Evolutionary conservation across 768 basidiomycete species (phyloP).

Genomic region (Tremella fuciformis): DNA sequence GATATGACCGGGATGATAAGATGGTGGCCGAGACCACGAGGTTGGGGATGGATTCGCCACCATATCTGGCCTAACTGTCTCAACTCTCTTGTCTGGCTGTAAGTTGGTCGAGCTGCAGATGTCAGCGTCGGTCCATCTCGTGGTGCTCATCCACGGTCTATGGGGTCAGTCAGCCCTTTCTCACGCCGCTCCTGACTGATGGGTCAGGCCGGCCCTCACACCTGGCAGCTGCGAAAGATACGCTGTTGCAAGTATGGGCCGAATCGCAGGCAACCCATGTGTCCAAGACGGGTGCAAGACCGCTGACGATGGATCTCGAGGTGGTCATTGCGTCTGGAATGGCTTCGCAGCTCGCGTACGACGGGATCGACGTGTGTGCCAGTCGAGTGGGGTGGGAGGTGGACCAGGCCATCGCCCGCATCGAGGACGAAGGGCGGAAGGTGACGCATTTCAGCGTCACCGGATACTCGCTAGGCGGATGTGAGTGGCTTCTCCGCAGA

Average conservation of each 20-base stretch:
- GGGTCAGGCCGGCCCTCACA: constrained; percentile 13
- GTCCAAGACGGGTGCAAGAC: too few species aligned
- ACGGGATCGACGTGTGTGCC: constrained; percentile 42
- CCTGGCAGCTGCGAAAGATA: constrained; percentile 19
- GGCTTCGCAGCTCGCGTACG: constrained; percentile 36
- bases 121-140: constrained; percentile 25
- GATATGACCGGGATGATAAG: too few species aligned
- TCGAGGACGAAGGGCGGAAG: constrained; percentile 23
- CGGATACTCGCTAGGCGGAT: constrained; percentile 33
- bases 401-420: constrained; percentile 21
- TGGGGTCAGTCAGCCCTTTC: constrained; percentile 27
- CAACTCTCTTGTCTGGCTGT: too few species aligned
- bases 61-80: background rate
- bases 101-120: too few species aligned
- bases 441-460: constrained; percentile 36
- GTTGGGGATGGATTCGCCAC: too few species aligned
- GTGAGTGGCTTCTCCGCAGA: constrained; percentile 9
- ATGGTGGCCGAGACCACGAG: too few species aligned
- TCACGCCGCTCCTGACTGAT: too few species aligned
- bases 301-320: too few species aligned
- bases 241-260: too few species aligned
- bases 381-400: constrained; percentile 39
- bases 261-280: too few species aligned
- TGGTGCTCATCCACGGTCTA: constrained; percentile 42
- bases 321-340: constrained; percentile 32